Percentiles rank a stretch among this genome's conserved stretches.
These are phyloP conservation scores for Magnusiomyces starmeri DNA, from an alignment of 1,139 yeast genomes.

Conservation along the genomic window DNA sequence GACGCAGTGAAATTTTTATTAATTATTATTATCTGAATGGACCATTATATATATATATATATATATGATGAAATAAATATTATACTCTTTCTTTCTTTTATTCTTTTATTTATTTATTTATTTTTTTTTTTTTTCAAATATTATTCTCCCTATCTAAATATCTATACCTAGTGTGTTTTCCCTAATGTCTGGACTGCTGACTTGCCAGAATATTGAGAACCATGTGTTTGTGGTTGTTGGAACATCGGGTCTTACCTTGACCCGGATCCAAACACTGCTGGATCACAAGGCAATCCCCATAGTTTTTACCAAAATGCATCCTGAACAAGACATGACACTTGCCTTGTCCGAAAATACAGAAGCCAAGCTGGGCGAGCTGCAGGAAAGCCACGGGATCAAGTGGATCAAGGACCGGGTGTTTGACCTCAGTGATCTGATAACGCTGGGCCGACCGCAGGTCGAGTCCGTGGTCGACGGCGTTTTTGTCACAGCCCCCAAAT, in stretches of 20 bases:
- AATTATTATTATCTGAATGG: too few relatives aligned
- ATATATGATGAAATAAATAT: neutral
- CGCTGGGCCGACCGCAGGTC: slow-evolving; percentile 58
- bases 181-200: slow-evolving; percentile 35
- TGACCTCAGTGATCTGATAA: slow-evolving; percentile 40
- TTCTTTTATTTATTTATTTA: neutral
- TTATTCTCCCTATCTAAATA: neutral
- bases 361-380: neutral
- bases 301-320: slow-evolving; percentile 2
- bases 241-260: slow-evolving; percentile 21
- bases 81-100: neutral
- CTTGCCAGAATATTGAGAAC: slow-evolving; percentile 45
- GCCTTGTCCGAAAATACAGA: neutral
- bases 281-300: slow-evolving; percentile 13
- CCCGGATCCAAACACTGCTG: slow-evolving; percentile 12
- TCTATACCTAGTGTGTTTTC: neutral
- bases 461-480: slow-evolving; percentile 65
- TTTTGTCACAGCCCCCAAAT: slow-evolving; percentile 47
- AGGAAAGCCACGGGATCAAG: slow-evolving; percentile 21
- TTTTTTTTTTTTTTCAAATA: neutral
- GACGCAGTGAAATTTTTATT: too few relatives aligned
- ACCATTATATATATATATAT: neutral
- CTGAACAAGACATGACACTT: neutral
- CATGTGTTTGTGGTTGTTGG: slow-evolving; percentile 64
- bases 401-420: slow-evolving; percentile 34